Evolutionary conservation across 805 yeast genomes (phyloP).

Genomic region (Tetrapisispora taiwanensis): DNA sequence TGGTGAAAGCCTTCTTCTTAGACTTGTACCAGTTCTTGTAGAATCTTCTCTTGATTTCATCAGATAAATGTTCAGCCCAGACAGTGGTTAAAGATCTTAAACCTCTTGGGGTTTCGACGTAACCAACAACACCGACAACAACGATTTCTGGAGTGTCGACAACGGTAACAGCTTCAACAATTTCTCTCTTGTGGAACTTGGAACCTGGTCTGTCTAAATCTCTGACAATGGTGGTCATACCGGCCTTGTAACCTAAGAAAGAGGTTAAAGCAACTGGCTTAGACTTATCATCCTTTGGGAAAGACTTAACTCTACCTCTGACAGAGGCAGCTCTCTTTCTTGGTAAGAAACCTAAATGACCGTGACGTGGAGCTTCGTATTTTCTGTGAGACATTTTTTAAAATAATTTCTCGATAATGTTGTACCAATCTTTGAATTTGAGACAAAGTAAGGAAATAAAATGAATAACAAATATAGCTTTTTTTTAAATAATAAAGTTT

Average conservation of each 20-base stretch:
- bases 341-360: constrained; percentile 99
- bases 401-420: constrained; percentile 3
- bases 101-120: constrained; percentile 99
- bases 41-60: constrained; percentile 99
- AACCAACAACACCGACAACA: constrained; percentile 99
- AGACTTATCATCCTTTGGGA: constrained; percentile 97
- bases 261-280: constrained; percentile 99
- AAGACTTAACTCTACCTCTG: constrained; percentile 98
- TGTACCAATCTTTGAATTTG: not conserved
- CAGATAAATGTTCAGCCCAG: constrained; percentile 99
- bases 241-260: constrained; percentile 99
- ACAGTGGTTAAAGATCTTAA: constrained; percentile 98
- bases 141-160: constrained; percentile 99
- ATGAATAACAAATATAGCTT: not conserved
- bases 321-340: constrained; percentile 98
- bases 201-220: constrained; percentile 99
- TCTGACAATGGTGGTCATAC: constrained; percentile 99
- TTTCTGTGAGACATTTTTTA: constrained; percentile 99
- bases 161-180: constrained; percentile 98
- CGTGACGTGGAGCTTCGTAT: constrained; percentile 99
- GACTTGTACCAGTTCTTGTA: constrained; percentile 99
- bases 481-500: too few species aligned
- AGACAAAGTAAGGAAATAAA: not conserved
- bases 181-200: constrained; percentile 99
- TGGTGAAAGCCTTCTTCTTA: constrained; percentile 99